Evolutionary conservation across 805 yeast species (phyloP).

Genomic region (Ogataea nonfermentans): DNA sequence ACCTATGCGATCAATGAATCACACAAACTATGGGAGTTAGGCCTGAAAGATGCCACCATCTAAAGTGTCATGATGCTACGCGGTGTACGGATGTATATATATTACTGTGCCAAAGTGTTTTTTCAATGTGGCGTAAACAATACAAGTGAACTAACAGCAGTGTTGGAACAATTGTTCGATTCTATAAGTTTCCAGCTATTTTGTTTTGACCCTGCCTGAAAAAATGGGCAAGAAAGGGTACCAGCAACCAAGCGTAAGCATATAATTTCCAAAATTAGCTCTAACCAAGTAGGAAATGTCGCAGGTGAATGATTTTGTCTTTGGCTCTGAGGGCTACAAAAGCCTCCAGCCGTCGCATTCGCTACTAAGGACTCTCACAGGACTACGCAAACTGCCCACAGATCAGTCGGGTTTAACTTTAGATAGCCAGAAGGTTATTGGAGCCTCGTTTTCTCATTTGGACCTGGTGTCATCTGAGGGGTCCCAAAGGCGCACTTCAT

Average conservation of each 20-base stretch:
- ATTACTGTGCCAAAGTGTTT: not conserved
- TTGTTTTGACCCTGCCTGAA: not conserved
- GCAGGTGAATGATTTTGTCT: constrained; percentile 31
- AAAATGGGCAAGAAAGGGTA: constrained; percentile 34
- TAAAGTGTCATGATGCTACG: not conserved
- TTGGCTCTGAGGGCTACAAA: constrained; percentile 23
- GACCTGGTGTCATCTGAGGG: constrained; percentile 32
- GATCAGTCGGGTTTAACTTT: constrained; percentile 11
- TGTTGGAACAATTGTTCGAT: not conserved
- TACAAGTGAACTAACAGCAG: constrained; percentile 4
- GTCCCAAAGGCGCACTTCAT: constrained; percentile 15
- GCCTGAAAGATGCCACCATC: constrained; percentile 21
- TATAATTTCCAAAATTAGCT: not conserved
- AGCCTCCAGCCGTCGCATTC: constrained; percentile 22
- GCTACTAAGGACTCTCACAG: constrained; percentile 28
- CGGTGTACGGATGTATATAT: constrained; percentile 7
- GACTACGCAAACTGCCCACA: constrained; percentile 17
- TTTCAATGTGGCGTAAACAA: constrained; percentile 14
- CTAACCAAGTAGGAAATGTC: constrained; percentile 26
- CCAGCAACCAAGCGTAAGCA: constrained; percentile 33
- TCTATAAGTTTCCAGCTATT: not conserved
- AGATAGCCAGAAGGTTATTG: constrained; percentile 40
- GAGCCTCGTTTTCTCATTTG: constrained; percentile 58
- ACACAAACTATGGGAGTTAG: constrained; percentile 65
- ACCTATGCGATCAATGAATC: constrained; percentile 72